Evolutionary conservation across 768 basidiomycete genomes (phyloP).

Genomic region (Phanerochaete sordida): DNA sequence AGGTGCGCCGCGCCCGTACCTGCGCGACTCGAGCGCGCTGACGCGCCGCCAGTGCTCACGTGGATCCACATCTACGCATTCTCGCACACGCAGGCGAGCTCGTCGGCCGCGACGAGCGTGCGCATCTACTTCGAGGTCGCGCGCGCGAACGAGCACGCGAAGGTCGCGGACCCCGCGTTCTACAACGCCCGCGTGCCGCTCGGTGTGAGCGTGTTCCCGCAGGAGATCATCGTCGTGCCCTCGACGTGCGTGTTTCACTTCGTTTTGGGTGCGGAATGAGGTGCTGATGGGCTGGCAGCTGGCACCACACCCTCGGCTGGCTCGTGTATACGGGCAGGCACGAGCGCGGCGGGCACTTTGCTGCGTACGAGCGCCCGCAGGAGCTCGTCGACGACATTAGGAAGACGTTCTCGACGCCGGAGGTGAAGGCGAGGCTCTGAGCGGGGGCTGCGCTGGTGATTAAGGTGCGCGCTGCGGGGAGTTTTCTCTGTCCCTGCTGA

Average conservation of each 20-base stretch:
- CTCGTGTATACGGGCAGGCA: conserved; percentile 49
- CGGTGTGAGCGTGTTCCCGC: conserved; percentile 29
- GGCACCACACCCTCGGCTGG: conserved; percentile 34
- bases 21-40: no score
- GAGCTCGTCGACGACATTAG: conserved; percentile 46
- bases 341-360: conserved; percentile 54
- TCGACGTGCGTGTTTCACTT: conserved; percentile 13
- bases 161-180: background rate
- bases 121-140: conserved; percentile 55
- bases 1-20: conserved; percentile 35
- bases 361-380: conserved; percentile 47
- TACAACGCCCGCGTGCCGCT: conserved; percentile 20
- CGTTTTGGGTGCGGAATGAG: background rate
- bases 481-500: no score
- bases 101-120: conserved; percentile 43
- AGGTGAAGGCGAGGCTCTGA: background rate
- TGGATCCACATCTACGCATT: conserved; percentile 62
- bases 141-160: background rate
- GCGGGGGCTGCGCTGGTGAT: no score
- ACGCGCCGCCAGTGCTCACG: conserved; percentile 42
- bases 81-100: conserved; percentile 44
- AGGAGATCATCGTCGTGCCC: conserved; percentile 20
- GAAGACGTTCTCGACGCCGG: conserved; percentile 42
- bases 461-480: no score
- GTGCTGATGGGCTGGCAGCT: conserved; percentile 28